These are phyloP conservation scores for Brassica carinata DNA, from an alignment of 345 rosid species.

Conservation along the genomic window DNA sequence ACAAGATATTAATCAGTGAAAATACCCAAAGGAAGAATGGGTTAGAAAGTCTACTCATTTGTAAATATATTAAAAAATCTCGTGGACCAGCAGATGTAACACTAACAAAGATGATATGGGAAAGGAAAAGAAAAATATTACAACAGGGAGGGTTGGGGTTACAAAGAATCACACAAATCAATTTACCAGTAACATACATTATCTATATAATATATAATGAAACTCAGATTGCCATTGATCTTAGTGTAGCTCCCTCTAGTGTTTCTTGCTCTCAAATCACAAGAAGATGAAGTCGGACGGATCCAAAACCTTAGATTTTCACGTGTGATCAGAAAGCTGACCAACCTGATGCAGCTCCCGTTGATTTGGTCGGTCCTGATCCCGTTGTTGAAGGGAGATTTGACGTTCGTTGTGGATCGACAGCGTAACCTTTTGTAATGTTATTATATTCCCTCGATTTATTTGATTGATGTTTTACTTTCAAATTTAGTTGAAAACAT, in stretches of 20 bases:
- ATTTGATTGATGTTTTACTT: background rate
- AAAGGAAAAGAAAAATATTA: background rate
- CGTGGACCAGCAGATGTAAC: too few relatives aligned
- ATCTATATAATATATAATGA: background rate
- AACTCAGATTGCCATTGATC: slow-evolving; percentile 12
- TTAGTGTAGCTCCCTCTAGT: slow-evolving; percentile 26
- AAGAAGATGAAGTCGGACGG: slow-evolving; percentile 37
- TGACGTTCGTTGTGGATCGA: background rate
- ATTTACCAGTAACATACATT: slow-evolving; percentile 10
- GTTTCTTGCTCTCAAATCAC: slow-evolving; percentile 31
- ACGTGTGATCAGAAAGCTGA: slow-evolving; percentile 79
- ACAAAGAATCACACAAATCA: slow-evolving; percentile 31
- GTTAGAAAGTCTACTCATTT: too few relatives aligned
- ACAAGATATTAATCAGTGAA: too few relatives aligned
- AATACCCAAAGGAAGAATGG: too few relatives aligned
- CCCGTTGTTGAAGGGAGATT: slow-evolving; percentile 69
- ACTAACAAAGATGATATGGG: too few relatives aligned
- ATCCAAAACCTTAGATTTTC: slow-evolving; percentile 68
- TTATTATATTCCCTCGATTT: background rate
- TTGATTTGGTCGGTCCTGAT: slow-evolving; percentile 56
- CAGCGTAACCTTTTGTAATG: background rate
- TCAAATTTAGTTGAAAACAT: background rate
- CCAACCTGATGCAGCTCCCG: slow-evolving; percentile 93
- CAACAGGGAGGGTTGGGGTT: slow-evolving; percentile 6
- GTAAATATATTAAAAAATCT: too few relatives aligned